Conservation (phyloP, 495 filamentous ascomycete genomes). For the Mytilinidion resinicola region DNA sequence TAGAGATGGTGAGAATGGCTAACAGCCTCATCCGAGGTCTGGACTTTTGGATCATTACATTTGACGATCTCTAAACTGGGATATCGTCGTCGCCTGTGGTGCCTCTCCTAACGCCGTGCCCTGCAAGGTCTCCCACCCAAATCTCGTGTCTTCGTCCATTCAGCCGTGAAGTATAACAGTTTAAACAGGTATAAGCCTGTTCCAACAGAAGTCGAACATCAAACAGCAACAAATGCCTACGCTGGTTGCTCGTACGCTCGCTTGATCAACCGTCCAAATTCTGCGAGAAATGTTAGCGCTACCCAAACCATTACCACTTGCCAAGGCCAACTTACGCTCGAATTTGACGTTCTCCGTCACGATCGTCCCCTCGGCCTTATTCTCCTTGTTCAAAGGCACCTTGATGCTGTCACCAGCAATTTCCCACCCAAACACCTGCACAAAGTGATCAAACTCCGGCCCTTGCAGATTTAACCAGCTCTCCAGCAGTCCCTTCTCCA, state of each 20-base stretch:
- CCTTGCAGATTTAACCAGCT: slow-evolving; percentile 77
- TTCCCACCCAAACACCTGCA: slow-evolving; percentile 85
- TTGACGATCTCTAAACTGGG: neutral
- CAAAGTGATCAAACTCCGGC: slow-evolving; percentile 70
- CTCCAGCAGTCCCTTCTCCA: slow-evolving; percentile 69
- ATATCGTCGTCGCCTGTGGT: neutral
- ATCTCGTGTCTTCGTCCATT: neutral
- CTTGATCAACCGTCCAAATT: slow-evolving; percentile 72
- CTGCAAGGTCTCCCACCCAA: neutral
- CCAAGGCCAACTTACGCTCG: slow-evolving; percentile 51
- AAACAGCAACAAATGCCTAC: slow-evolving; percentile 7
- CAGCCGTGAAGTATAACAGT: neutral
- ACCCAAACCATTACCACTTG: neutral
- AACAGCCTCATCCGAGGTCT: neutral
- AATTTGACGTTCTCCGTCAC: slow-evolving; percentile 95
- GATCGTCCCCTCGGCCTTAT: slow-evolving; percentile 93
- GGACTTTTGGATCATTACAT: neutral
- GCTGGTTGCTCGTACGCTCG: slow-evolving; percentile 87
- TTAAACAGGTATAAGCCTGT: too few species aligned
- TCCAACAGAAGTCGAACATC: neutral
- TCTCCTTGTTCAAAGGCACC: slow-evolving; percentile 91
- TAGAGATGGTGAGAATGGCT: neutral
- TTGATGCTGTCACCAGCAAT: slow-evolving; percentile 59
- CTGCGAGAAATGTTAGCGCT: slow-evolving; percentile 26
- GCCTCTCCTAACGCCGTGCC: slow-evolving; percentile 2